A percentile compares a stretch with the other conserved stretches of the same genome.
Conservation (phyloP, 352 stramenopile genomes). For the Globisporangium solare region DNA sequence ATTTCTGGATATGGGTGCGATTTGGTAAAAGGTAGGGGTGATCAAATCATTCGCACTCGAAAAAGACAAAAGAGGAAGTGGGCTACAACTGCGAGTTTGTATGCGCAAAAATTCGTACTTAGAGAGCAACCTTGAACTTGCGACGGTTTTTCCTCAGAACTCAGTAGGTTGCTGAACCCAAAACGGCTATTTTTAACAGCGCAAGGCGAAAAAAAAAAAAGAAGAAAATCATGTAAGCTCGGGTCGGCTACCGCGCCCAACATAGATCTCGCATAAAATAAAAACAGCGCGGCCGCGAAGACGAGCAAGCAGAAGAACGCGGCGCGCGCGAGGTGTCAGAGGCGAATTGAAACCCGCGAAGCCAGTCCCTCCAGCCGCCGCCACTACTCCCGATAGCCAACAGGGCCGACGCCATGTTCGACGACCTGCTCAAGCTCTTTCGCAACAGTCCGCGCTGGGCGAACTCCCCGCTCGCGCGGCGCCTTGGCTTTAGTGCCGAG, state of each 20-base stretch:
- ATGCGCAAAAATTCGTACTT: too few species aligned
- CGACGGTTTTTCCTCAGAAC: too few species aligned
- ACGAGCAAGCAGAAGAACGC: not conserved
- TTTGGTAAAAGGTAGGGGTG: not conserved
- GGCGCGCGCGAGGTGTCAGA: conserved; percentile 2
- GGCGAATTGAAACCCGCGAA: conserved; percentile 9
- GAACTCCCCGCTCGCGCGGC: conserved; percentile 66
- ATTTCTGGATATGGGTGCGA: not conserved
- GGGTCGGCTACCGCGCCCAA: too few species aligned
- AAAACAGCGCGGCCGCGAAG: too few species aligned
- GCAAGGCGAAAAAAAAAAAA: conserved; percentile 7
- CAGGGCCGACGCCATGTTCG: conserved; percentile 30
- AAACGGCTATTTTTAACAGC: not conserved
- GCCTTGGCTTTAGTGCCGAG: conserved; percentile 65
- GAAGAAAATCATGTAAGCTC: too few species aligned
- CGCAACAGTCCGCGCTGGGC: conserved; percentile 75
- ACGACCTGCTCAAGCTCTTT: conserved; percentile 80
- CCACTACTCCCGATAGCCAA: too few species aligned
- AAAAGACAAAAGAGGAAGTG: not conserved
- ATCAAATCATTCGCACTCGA: not conserved
- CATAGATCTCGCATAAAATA: too few species aligned
- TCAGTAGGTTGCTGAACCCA: too few species aligned
- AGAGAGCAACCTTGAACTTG: too few species aligned
- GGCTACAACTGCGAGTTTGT: not conserved
- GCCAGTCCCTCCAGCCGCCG: too few species aligned